A percentile compares a stretch with the other conserved stretches of the same genome.
phyloP scores from a whole-genome alignment of 495 filamentous ascomycete species.

The Podospora conica region DNA sequence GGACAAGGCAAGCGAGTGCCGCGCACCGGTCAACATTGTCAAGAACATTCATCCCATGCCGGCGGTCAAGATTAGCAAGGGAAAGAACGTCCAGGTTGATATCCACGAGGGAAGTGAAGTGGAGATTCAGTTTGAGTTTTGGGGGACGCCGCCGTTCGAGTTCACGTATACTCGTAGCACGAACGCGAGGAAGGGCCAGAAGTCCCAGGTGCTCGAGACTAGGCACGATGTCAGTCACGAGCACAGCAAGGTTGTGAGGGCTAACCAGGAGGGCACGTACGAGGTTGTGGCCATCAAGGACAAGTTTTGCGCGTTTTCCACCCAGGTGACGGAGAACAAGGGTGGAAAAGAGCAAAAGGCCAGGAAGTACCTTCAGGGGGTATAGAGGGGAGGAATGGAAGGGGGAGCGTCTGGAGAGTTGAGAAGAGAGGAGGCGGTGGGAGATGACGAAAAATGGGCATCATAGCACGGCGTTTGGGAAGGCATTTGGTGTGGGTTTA shows the following conservation, averaged over 20 bases:
- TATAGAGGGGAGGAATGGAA: not conserved
- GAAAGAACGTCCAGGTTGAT: constrained; percentile 68
- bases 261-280: constrained; percentile 90
- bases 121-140: constrained; percentile 88
- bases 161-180: constrained; percentile 93
- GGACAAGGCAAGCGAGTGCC: constrained; percentile 78
- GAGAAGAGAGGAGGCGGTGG: not conserved
- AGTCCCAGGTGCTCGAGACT: constrained; percentile 76
- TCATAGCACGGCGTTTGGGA: constrained; percentile 28
- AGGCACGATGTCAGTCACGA: constrained; percentile 78
- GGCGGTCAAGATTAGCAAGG: constrained; percentile 79
- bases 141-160: constrained; percentile 92
- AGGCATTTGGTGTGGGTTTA: not conserved
- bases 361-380: constrained; percentile 2
- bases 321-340: constrained; percentile 29
- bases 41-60: constrained; percentile 88
- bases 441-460: not conserved
- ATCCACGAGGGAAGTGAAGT: constrained; percentile 95
- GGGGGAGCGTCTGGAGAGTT: not conserved
- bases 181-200: constrained; percentile 69
- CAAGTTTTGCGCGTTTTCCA: constrained; percentile 78
- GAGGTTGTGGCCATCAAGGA: constrained; percentile 96
- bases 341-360: constrained; percentile 18
- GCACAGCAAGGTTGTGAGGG: constrained; percentile 69
- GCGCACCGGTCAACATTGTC: constrained; percentile 64